Evolutionary conservation across 805 yeast genomes (phyloP).

Genomic region (Zygoascus bituminiphila): DNA sequence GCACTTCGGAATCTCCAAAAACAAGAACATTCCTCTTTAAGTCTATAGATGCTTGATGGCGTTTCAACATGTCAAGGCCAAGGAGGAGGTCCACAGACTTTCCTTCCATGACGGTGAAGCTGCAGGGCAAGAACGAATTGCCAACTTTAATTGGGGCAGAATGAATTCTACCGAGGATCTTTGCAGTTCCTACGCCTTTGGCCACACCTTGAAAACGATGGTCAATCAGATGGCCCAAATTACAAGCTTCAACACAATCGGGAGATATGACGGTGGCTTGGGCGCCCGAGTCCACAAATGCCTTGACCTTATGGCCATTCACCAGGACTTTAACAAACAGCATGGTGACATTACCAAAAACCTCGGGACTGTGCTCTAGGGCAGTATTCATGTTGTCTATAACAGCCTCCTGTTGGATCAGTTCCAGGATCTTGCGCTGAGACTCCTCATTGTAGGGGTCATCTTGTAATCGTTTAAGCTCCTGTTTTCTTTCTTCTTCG

Average conservation of each 20-base stretch:
- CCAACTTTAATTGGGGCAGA: slow-evolving; percentile 80
- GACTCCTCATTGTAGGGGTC: slow-evolving; percentile 67
- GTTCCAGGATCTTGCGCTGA: slow-evolving; percentile 55
- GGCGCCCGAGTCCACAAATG: slow-evolving; percentile 96
- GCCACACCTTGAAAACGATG: slow-evolving; percentile 75
- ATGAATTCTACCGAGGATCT: slow-evolving; percentile 77
- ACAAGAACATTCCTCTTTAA: slow-evolving; percentile 54
- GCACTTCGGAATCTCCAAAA: slow-evolving; percentile 65
- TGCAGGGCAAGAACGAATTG: slow-evolving; percentile 51
- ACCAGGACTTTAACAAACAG: slow-evolving; percentile 69
- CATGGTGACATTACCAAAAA: slow-evolving; percentile 77
- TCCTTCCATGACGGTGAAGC: slow-evolving; percentile 62
- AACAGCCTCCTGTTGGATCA: slow-evolving; percentile 61
- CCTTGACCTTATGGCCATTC: slow-evolving; percentile 74
- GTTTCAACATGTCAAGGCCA: slow-evolving; percentile 84
- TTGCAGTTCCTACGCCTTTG: slow-evolving; percentile 78
- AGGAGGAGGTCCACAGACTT: slow-evolving; percentile 53
- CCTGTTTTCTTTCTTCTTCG: slow-evolving; percentile 37
- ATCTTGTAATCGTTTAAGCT: slow-evolving; percentile 44
- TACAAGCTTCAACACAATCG: slow-evolving; percentile 62
- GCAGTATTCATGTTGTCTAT: slow-evolving; percentile 77
- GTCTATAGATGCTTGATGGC: slow-evolving; percentile 80
- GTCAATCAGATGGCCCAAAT: slow-evolving; percentile 67
- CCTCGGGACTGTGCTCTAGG: slow-evolving; percentile 81
- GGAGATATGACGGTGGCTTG: slow-evolving; percentile 80